Conservation (phyloP, 106 monocot species). For the Phalaenopsis aphrodite region DNA sequence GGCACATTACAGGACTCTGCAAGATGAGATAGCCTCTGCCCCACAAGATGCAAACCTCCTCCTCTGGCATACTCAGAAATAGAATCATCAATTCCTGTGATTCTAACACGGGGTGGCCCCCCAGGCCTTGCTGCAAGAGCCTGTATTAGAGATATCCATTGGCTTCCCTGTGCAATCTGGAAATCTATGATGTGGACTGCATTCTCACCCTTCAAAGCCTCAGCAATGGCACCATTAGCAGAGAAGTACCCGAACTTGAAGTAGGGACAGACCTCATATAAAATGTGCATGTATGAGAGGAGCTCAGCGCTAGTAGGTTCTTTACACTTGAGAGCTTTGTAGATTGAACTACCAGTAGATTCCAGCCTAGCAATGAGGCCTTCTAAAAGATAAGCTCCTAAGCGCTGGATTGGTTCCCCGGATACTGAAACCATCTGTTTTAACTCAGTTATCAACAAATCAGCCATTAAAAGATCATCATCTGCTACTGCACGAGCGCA, state of each 20-base stretch:
- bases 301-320: constrained; percentile 74
- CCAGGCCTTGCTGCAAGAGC: constrained; percentile 79
- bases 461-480: constrained; percentile 23
- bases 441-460: constrained; percentile 42
- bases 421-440: constrained; percentile 78
- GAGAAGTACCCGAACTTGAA: constrained; percentile 94
- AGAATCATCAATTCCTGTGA: constrained; percentile 85
- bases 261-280: constrained; percentile 86
- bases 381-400: constrained; percentile 84
- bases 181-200: constrained; percentile 88
- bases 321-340: constrained; percentile 80
- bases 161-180: constrained; percentile 82
- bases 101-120: constrained; percentile 66
- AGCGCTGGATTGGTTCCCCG: constrained; percentile 64
- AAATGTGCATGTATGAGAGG: constrained; percentile 90
- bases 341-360: constrained; percentile 75
- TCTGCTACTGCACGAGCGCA: constrained; percentile 75
- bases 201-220: constrained; percentile 63
- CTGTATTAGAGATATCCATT: constrained; percentile 84
- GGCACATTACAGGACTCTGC: constrained; percentile 55
- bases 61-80: constrained; percentile 71
- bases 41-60: constrained; percentile 64
- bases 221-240: constrained; percentile 93
- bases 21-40: constrained; percentile 43
- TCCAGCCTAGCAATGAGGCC: constrained; percentile 66